Base-by-base conservation (phyloP, 768 basidiomycete species). In the Russula sp. region DNA sequence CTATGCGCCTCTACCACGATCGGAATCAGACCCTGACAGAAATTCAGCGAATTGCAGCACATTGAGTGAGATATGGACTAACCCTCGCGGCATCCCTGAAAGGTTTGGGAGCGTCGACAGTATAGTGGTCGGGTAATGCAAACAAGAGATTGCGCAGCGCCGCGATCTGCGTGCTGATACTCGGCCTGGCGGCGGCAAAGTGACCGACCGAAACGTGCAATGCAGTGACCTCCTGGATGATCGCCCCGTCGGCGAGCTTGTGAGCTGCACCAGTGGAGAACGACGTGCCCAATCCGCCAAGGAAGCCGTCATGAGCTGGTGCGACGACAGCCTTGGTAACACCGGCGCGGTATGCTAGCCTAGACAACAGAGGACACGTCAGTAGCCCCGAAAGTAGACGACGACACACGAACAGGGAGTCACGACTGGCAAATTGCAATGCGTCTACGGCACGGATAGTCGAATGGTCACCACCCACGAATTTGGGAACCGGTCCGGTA, bases 381-480 rank as follows among this genome's bases (percentile, higher is more conserved):
- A 69, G 61, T 48, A 44, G 22, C 47, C 51, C 27, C 14, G 40
- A 9, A 54, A 18, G n/a, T n/a, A 39, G 47, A 51, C 2, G 32
- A 55, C 20, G 51, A 18, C 27, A 59, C 32, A 69, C 77, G 66
- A 67, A 85, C 85, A 85, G 70, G 18, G 80, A 77, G 57, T 84
- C 79, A 10, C 84, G 82, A 18, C 85, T 82, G 2, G 78, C 78
- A 68, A 88, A 91, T 62, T 82, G 80, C 37, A 90, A 77, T 0
- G 92, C 91, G 70, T 94, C 91, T 4, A 81, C 80, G 9, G 88
- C 92, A 39, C 78, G 78, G 27, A 82, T 74, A n/a, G 82, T 71
- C 3, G 77, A 73, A 35, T 73, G 75, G 32, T 72, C 72, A 0
- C 73, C 77, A 3, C 68, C 73, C 14, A 76, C 61, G 40, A 81